Evolutionary conservation across 2,329 filamentous ascomycete species (phyloP), one percentile per base, ranked within the genome.

Genomic region (Westerdykella aurantiaca): DNA sequence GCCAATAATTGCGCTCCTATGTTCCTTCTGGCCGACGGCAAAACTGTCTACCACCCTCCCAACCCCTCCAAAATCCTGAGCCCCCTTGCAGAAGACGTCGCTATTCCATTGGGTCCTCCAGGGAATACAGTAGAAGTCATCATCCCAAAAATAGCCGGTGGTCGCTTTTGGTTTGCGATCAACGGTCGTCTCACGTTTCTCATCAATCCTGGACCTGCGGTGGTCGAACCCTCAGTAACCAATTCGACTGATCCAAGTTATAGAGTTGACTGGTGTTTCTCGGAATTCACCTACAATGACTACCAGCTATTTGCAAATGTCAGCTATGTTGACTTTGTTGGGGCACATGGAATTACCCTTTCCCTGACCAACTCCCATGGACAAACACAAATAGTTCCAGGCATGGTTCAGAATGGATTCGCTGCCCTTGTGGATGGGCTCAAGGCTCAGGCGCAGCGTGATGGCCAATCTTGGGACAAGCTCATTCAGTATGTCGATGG

Each of bases 241-340:
- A 89, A 89, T 63, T 63, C 73, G 0, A 63, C 73, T 54, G 72
- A 76, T 45, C 70, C 69, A 1, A 74, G 74, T 51, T 66, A 66
- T 39, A 66, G 68, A 37, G 60, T 71, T 39, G 62, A 66, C 42
- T 76, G 73, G 60, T 66, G 66, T 1, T 75, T 75, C 46, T 64
- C 60, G 41, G 72, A 76, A 43, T 75, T 75, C 55, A 76, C 72
- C 1, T 67, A 68, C 54, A 75, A 75, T 47, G 61, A 69, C 44
- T 45, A 58, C 3, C 72, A 75, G 47, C 55, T 76, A 14, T 76
- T 73, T 44, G 72, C 72, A 29, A 76, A 76, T 46, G 82, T 90
- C 55, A 80, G 75, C 49, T 83, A 85, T 61, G 86, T 90, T 42
- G 86, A 90, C 69, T 90, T 90, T 66, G 77, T 88, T 48, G 69